Conservation (phyloP, 73 alveolate genomes). For the Tetrahymena malaccensis region DNA sequence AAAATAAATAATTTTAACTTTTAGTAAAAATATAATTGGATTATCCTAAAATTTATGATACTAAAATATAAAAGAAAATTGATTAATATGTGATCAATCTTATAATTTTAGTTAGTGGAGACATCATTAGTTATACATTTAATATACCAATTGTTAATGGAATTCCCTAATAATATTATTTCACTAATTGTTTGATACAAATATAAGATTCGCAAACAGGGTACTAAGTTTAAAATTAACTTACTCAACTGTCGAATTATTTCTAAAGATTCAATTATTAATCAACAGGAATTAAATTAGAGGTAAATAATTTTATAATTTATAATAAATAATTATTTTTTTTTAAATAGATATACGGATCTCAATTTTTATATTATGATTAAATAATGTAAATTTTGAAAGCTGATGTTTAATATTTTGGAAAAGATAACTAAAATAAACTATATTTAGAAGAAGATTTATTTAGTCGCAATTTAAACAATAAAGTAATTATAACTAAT, state of each 20-base stretch:
- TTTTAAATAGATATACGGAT: background rate
- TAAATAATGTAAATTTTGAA: background rate
- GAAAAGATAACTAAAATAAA: background rate
- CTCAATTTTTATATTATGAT: background rate
- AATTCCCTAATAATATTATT: background rate
- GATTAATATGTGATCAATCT: background rate
- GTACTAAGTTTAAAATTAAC: background rate
- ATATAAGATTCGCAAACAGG: background rate
- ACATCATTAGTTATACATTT: background rate
- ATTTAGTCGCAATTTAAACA: background rate
- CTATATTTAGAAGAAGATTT: background rate
- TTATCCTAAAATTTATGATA: background rate
- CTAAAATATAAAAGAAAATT: background rate
- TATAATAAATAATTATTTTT: background rate
- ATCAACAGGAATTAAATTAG: background rate
- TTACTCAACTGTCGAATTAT: background rate
- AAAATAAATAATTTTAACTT: background rate
- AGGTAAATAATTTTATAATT: background rate
- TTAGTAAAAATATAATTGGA: background rate
- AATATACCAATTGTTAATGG: background rate
- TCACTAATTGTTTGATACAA: background rate
- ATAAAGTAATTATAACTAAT: background rate
- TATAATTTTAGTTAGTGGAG: background rate
- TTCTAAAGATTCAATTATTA: background rate
- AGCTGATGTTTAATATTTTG: background rate